Conservation (phyloP, 495 filamentous ascomycete genomes). For the Paragyromitra xinjiangensis region DNA sequence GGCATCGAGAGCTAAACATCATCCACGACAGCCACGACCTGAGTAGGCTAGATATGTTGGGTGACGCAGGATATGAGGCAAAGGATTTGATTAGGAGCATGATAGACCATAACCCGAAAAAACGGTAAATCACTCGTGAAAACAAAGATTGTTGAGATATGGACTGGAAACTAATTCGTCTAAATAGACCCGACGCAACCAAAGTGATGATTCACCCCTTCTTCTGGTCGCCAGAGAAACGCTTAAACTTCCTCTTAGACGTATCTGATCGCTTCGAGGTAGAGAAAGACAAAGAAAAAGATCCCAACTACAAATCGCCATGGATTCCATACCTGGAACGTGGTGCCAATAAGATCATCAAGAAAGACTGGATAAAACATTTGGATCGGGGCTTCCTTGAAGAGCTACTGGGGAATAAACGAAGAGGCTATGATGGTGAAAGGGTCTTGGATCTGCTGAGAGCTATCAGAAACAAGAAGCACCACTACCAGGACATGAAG, state of each 20-base stretch:
- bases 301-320: conserved; percentile 70
- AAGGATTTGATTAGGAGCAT: conserved; percentile 84
- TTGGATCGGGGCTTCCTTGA: conserved; percentile 78
- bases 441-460: conserved; percentile 85
- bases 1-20: conserved; percentile 96
- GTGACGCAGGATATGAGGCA: conserved; percentile 85
- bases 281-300: conserved; percentile 86
- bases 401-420: conserved; percentile 88
- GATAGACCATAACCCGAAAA: conserved; percentile 75
- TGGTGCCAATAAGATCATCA: conserved; percentile 63
- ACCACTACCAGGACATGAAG: conserved; percentile 92
- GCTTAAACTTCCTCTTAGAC: conserved; percentile 88
- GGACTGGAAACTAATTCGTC: conserved; percentile 30
- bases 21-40: conserved; percentile 84
- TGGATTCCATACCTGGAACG: conserved; percentile 72
- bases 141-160: too few relatives aligned
- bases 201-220: conserved; percentile 91
- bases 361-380: conserved; percentile 75
- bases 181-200: conserved; percentile 69
- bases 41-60: conserved; percentile 68
- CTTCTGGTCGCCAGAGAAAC: conserved; percentile 90
- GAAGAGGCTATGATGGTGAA: conserved; percentile 84
- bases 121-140: conserved; percentile 61
- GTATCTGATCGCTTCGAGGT: conserved; percentile 95
- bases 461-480: conserved; percentile 91